Percentiles rank a stretch among this genome's conserved stretches.
Conservation (phyloP, 2,329 filamentous ascomycete species). For the Talaromyces atroroseus region DNA sequence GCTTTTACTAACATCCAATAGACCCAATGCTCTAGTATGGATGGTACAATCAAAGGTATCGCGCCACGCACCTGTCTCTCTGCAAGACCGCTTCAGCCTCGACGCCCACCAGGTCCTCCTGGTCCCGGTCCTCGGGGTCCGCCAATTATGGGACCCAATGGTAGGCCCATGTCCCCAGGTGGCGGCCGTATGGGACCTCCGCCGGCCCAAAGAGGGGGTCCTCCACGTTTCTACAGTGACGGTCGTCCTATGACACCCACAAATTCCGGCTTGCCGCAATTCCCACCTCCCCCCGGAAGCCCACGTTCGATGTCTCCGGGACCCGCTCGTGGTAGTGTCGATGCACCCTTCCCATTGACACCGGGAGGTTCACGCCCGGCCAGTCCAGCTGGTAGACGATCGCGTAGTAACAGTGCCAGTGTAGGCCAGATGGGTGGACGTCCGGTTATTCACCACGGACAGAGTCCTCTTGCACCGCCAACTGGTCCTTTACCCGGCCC, state of each 20-base stretch:
- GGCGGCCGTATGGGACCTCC: constrained; percentile 20
- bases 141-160: constrained; percentile 12
- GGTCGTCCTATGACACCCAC: constrained; percentile 29
- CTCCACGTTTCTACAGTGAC: constrained; percentile 19
- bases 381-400: constrained; percentile 29
- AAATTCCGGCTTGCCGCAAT: constrained; percentile 19
- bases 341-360: constrained; percentile 11
- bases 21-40: constrained; percentile 86
- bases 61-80: constrained; percentile 91
- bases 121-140: constrained; percentile 19
- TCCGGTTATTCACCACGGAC: constrained; percentile 9
- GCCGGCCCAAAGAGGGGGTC: constrained; percentile 5
- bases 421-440: constrained; percentile 27
- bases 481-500: constrained; percentile 12
- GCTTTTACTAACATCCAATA: constrained; percentile 35
- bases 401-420: constrained; percentile 38
- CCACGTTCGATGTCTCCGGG: constrained; percentile 29
- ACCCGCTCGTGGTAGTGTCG: constrained; percentile 1
- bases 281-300: constrained; percentile 24
- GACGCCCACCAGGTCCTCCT: constrained; percentile 42
- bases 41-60: constrained; percentile 87
- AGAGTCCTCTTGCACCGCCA: constrained; percentile 25
- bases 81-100: constrained; percentile 82
- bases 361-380: constrained; percentile 35
- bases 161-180: constrained; percentile 41